Base-by-base conservation (phyloP, 2,329 filamentous ascomycete genomes). In the Arachnomyces sp. region DNA sequence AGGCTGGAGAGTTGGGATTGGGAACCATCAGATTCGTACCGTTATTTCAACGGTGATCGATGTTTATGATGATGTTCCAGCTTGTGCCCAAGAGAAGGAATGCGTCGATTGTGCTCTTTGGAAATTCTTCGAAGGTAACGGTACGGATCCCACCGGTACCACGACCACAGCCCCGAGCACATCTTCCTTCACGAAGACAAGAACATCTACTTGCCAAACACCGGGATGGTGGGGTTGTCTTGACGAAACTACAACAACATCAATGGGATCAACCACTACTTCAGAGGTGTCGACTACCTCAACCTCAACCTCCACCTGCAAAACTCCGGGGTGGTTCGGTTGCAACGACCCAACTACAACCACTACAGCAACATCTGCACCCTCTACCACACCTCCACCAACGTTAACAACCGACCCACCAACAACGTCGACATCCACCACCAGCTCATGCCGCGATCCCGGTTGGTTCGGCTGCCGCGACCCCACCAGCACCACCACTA, bases 71-170 rank as follows among this genome's bases (percentile, higher is more conserved):
- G 67, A 72, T 3, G 85, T 93, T 0, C 84, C 92, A 0, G 67
- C 76, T 49, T 96, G 92, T 62, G 75, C 74, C 39, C 71, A 74
- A 20, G 89, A 90, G 15, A 81, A 87, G 38, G 71, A 79, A 48
- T 96, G 92, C 58, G 79, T 84, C 31, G 92, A 98, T 59, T 96
- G 90, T 55, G 85, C 78, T 43, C 80, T 82, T 41, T 96, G 92
- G 92, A 93, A 94, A 55, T 94, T 88, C 71, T 93, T 86, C 56
- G 82, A 89, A 61, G 94, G 88, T 59, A 95, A 95, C 58, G 84
- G 84, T 20, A 92, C 84, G 2, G 82, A 89, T 47, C 74, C 72
- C 1, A 87, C 80, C 0, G 84, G 82, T 0, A 79, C 79, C 0
- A 71, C 59, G 0, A 70, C 77, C 2, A 70, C 67, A 2, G 72